Conservation (phyloP, 768 basidiomycete species). For the Agrocybe chaxingu region DNA sequence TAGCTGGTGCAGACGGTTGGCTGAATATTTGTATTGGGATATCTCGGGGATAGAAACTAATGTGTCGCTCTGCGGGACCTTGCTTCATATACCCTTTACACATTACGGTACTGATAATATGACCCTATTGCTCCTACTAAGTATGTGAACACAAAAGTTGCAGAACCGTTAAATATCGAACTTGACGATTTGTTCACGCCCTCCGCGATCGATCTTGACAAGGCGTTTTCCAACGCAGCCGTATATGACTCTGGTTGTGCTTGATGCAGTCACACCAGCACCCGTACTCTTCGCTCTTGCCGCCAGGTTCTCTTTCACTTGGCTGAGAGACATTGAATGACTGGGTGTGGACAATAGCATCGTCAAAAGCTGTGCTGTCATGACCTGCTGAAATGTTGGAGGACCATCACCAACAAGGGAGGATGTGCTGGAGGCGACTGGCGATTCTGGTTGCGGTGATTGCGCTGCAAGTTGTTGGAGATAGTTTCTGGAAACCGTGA, state of each 20-base stretch:
- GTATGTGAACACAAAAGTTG: neutral
- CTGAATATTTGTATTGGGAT: slow-evolving; percentile 83
- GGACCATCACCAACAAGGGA: slow-evolving; percentile 25
- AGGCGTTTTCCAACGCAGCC: slow-evolving; percentile 80
- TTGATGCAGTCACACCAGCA: slow-evolving; percentile 33
- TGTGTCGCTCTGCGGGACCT: slow-evolving; percentile 3
- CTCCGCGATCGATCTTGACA: slow-evolving; percentile 72
- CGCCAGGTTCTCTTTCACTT: slow-evolving; percentile 56
- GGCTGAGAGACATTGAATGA: slow-evolving; percentile 57
- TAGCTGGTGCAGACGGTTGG: slow-evolving; percentile 96
- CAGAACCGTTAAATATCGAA: slow-evolving; percentile 49
- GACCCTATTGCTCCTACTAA: neutral
- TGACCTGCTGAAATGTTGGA: slow-evolving; percentile 65
- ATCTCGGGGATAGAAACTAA: slow-evolving; percentile 20
- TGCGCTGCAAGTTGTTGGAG: slow-evolving; percentile 53
- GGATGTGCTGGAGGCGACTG: slow-evolving; percentile 52
- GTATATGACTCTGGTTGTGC: slow-evolving; percentile 64
- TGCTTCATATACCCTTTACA: slow-evolving; percentile 9
- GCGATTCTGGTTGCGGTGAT: slow-evolving; percentile 52
- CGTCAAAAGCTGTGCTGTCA: slow-evolving; percentile 66
- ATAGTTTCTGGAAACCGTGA: slow-evolving; percentile 38
- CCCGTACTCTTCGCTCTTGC: slow-evolving; percentile 37
- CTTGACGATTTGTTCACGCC: slow-evolving; percentile 71
- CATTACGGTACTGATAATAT: slow-evolving; percentile 2
- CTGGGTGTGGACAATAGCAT: slow-evolving; percentile 52